These are phyloP conservation scores for Neolentinus lepideus DNA, from an alignment of 1,284 basidiomycete genomes.

Conservation along the genomic window DNA sequence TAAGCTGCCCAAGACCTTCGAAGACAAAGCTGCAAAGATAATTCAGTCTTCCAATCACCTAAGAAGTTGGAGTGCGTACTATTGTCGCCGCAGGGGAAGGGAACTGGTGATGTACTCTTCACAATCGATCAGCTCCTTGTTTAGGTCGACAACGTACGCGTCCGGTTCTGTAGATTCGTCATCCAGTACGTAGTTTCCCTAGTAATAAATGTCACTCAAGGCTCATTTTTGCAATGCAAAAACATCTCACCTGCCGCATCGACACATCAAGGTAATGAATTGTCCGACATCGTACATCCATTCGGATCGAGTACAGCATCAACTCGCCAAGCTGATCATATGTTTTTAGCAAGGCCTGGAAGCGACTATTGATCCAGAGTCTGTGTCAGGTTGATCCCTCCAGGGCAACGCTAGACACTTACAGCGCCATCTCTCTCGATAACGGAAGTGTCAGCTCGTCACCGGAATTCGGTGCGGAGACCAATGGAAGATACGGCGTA, in stretches of 20 bases:
- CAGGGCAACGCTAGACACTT: constrained; percentile 22
- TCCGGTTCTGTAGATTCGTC: constrained; percentile 88
- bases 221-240: constrained; percentile 1
- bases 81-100: constrained; percentile 57
- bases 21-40: constrained; percentile 67
- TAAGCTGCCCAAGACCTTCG: constrained; percentile 78
- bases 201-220: constrained; percentile 7
- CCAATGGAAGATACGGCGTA: constrained; percentile 36
- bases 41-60: background rate
- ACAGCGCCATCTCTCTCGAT: constrained; percentile 85
- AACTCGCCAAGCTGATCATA: constrained; percentile 85
- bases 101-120: constrained; percentile 66
- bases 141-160: constrained; percentile 84
- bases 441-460: constrained; percentile 67
- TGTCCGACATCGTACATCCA: constrained; percentile 83
- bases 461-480: constrained; percentile 27
- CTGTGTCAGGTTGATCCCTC: background rate
- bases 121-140: constrained; percentile 71
- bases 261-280: constrained; percentile 81
- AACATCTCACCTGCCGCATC: constrained; percentile 54
- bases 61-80: constrained; percentile 35
- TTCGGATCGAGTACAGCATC: constrained; percentile 83
- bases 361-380: constrained; percentile 51
- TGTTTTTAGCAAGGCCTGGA: constrained; percentile 84
- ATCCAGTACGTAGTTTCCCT: constrained; percentile 82